Evolutionary conservation across 73 alveolate species (phyloP), one percentile per base, ranked within the genome.

Genomic region (Uronychia setigera): DNA sequence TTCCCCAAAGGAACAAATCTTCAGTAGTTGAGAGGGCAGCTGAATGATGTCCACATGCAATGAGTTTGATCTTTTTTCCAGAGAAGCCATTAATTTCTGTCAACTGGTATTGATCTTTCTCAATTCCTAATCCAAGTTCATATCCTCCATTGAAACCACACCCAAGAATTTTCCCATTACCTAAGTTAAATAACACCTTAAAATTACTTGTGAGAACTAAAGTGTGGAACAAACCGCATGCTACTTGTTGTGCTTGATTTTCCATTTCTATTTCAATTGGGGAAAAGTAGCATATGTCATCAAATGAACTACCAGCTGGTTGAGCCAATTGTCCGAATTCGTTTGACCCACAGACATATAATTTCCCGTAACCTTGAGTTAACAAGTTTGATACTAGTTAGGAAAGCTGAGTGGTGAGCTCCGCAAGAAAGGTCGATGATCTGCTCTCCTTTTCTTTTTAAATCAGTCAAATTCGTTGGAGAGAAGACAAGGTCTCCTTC

Each of bases 1-100:
- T 33, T 1, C 95, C 95, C 95, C 95, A 90, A 9, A 90, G 80
- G 32, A 58, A 80, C n/a, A 90, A 46, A 29, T 86, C 84, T 0
- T 91, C 95, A 30, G 33, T 29, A 5, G 31, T 74, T 19, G 88
- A 19, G n/a, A 81, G 33, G 9, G 81, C 88, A 28, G 81, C 79
- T 9, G 79, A 81, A 31, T 32, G 31, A 11, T 60, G 32, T 14
- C 34, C 29, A 27, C 80, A 46, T 0, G 74, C 1, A 34, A 81
- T 81, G 46, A 19, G 57, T 19, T 14, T 32, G 14, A 81, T 60
- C n/a, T 26, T 28, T 29, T 81, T 33, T 1, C 31, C 57, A 34
- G 28, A 46, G 0, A 88, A 79, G 0, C 58, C 60, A 74, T 1
- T 31, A n/a, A 88, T 46, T 35, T 35, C 82, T 25, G 0, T 13